phyloP scores from a whole-genome alignment of 1,139 yeast species.

The Casaregolazyma suthepensis region DNA sequence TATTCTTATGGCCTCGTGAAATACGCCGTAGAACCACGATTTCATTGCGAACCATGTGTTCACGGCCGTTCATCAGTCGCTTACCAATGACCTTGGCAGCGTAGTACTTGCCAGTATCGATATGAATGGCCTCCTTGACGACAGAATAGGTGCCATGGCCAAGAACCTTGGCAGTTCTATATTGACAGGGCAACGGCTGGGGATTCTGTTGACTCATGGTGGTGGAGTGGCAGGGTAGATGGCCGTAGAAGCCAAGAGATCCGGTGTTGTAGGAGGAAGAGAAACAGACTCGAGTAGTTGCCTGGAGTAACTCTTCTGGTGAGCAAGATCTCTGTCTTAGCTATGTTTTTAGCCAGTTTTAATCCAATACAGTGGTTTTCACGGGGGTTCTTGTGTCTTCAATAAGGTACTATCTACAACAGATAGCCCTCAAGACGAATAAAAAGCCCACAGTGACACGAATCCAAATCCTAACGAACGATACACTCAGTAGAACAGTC shows the following conservation, averaged over 20 bases:
- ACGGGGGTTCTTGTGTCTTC: neutral
- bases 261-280: too few relatives aligned
- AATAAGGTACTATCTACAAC: neutral
- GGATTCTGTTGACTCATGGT: slow-evolving; percentile 7
- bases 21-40: slow-evolving; percentile 45
- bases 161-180: slow-evolving; percentile 32
- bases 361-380: neutral
- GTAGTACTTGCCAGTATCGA: slow-evolving; percentile 33
- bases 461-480: neutral
- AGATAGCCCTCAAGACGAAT: neutral
- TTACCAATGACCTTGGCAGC: slow-evolving; percentile 42
- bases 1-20: slow-evolving; percentile 48
- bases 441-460: neutral
- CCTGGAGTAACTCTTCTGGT: too few relatives aligned
- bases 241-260: neutral
- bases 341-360: neutral
- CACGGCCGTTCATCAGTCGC: slow-evolving; percentile 40
- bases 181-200: slow-evolving; percentile 28
- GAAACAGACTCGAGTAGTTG: too few relatives aligned
- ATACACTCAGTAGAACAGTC: neutral
- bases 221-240: neutral
- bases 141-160: slow-evolving; percentile 40
- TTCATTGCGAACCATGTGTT: slow-evolving; percentile 49
- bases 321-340: neutral
- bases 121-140: slow-evolving; percentile 37